These are phyloP conservation scores for Mimosa bimucronata DNA, from an alignment of 306 rosid genomes.

Conservation along the genomic window DNA sequence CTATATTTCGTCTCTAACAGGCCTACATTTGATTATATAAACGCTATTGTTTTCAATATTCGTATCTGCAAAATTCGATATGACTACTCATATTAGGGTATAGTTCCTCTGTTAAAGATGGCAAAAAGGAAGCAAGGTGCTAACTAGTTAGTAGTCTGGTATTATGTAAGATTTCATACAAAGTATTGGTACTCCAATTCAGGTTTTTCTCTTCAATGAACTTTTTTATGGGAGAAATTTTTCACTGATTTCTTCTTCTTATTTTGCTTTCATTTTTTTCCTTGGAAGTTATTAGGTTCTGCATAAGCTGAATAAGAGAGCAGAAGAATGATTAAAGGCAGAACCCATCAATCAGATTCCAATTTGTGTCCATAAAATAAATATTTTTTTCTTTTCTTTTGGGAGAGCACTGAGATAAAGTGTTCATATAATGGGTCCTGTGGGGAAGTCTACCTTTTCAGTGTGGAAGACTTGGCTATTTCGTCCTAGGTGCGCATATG, in stretches of 20 bases:
- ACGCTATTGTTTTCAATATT: slow-evolving; percentile 66
- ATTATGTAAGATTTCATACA: no score
- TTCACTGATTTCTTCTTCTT: no score
- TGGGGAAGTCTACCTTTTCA: slow-evolving; percentile 53
- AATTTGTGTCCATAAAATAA: slow-evolving; percentile 66
- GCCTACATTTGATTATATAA: slow-evolving; percentile 41
- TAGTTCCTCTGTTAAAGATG: slow-evolving; percentile 34
- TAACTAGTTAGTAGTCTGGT: slow-evolving; percentile 3
- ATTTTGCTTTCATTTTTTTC: background rate
- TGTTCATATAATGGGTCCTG: slow-evolving; percentile 59
- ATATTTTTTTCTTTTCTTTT: slow-evolving; percentile 46
- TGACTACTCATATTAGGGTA: slow-evolving; percentile 48
- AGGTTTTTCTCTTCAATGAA: no score
- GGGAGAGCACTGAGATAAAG: slow-evolving; percentile 67
- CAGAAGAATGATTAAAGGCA: slow-evolving; percentile 76
- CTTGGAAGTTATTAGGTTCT: slow-evolving; percentile 25
- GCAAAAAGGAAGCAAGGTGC: slow-evolving; percentile 38
- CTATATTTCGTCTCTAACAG: slow-evolving; percentile 50
- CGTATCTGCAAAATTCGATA: slow-evolving; percentile 68
- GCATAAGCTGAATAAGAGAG: slow-evolving; percentile 41
- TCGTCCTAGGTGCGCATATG: slow-evolving; percentile 58
- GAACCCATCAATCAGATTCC: slow-evolving; percentile 85
- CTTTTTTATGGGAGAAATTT: no score
- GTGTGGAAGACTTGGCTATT: slow-evolving; percentile 50
- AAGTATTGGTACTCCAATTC: no score